A percentile compares a stretch with the other conserved stretches of the same genome.
Conservation (phyloP, 2,329 filamentous ascomycete genomes). For the Hypoxylon sp. region DNA sequence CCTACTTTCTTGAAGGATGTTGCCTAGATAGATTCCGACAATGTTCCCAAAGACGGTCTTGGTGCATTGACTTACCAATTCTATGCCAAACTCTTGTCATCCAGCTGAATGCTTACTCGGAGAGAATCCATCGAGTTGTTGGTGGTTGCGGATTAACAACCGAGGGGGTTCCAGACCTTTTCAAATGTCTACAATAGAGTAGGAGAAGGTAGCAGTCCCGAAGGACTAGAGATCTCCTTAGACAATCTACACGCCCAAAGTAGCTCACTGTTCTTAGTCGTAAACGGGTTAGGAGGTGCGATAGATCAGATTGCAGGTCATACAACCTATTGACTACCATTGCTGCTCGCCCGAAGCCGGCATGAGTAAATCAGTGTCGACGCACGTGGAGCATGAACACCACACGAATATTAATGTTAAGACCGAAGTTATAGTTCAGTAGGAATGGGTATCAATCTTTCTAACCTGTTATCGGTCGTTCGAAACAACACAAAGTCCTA, state of each 20-base stretch:
- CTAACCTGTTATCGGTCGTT: slow-evolving; percentile 24
- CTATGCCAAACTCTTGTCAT: not conserved
- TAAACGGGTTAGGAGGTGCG: not conserved
- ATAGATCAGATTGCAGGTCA: not conserved
- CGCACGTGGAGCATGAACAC: not conserved
- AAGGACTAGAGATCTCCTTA: not conserved
- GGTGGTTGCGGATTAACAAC: too few species aligned
- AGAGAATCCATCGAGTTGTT: too few species aligned
- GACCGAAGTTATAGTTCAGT: not conserved
- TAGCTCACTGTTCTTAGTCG: not conserved
- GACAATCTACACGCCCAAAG: not conserved
- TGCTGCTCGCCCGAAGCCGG: too few species aligned
- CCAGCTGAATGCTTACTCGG: too few species aligned
- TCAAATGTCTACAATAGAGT: too few species aligned
- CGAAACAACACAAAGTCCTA: slow-evolving; percentile 10
- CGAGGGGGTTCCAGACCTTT: too few species aligned
- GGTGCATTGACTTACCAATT: not conserved
- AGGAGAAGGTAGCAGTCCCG: too few species aligned
- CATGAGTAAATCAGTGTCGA: not conserved
- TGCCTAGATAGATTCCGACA: not conserved
- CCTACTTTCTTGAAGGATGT: not conserved
- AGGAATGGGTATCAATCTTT: slow-evolving; percentile 41
- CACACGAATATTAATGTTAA: slow-evolving; percentile 1
- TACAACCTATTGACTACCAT: not conserved
- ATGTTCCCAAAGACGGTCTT: not conserved